Percentiles rank a stretch among this genome's conserved stretches.
Evolutionary conservation across 768 basidiomycete species (phyloP).

Genomic region (Pisolithus sp.): DNA sequence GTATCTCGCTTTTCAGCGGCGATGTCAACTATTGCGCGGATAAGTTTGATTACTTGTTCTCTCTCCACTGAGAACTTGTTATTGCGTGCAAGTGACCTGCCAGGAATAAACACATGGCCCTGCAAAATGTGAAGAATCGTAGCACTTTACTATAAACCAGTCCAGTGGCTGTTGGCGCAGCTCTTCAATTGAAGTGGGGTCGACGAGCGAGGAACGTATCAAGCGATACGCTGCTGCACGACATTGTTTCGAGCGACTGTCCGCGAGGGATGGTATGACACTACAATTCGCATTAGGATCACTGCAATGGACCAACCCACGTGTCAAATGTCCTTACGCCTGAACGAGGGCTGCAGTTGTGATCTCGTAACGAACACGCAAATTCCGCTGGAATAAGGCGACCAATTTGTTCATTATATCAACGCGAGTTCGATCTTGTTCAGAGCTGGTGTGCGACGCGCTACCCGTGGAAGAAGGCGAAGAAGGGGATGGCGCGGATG

Average conservation of each 20-base stretch:
- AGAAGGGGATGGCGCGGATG: slow-evolving; percentile 28
- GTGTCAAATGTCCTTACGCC: slow-evolving; percentile 46
- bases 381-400: slow-evolving; percentile 56
- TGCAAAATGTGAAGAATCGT: slow-evolving; percentile 1
- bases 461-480: slow-evolving; percentile 36
- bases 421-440: slow-evolving; percentile 49
- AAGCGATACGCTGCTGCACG: slow-evolving; percentile 81
- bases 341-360: slow-evolving; percentile 63
- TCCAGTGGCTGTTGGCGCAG: slow-evolving; percentile 66
- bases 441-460: slow-evolving; percentile 29
- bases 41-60: slow-evolving; percentile 87
- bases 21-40: slow-evolving; percentile 75
- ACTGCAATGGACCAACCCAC: background rate
- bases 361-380: slow-evolving; percentile 73
- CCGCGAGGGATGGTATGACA: slow-evolving; percentile 72
- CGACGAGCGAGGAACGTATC: slow-evolving; percentile 72
- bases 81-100: slow-evolving; percentile 79
- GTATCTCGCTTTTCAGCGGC: slow-evolving; percentile 52
- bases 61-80: slow-evolving; percentile 78
- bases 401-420: slow-evolving; percentile 63
- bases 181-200: slow-evolving; percentile 59
- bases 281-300: slow-evolving; percentile 37
- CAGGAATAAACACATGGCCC: slow-evolving; percentile 6
- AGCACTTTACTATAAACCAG: slow-evolving; percentile 86
- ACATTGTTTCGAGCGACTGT: slow-evolving; percentile 62